Base-by-base conservation (phyloP, 495 filamentous ascomycete species). In the Daldinia concentrica region DNA sequence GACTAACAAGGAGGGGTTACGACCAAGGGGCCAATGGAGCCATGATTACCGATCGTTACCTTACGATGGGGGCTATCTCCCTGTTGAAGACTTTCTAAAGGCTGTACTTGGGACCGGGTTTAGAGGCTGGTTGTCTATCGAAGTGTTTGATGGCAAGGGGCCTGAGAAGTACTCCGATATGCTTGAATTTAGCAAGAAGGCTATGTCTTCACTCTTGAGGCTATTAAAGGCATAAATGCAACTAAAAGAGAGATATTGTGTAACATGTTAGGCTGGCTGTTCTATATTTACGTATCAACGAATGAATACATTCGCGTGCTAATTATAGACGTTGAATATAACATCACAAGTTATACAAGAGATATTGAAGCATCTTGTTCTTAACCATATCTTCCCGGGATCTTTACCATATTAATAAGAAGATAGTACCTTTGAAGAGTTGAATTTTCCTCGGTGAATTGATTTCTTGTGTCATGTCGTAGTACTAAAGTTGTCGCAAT, bases 61-160 rank as follows among this genome's bases (percentile, higher is more conserved):
- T 4, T 92, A 86, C 74, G 85, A 88, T 60, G 90, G 90, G 0
- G 91, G 92, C 0, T 94, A 92, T 78, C 78, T 95, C 45, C 92
- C 91, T 1, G 86, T 93, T 54, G 78, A 88, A 59, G 84, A 87
- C 41, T 86, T 94, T 45, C 80, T 88, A 0, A 82, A 81, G 61
- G 91, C 90, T 9, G 91, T 95, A 15, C 74, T 93, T 39, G 79
- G 74, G 60, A 94, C 92, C 1, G 91, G 92, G 4, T 93, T 91
- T 58, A 79, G 86, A 58, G 89, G 89, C 0, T 93, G 89, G 87
- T 89, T 93, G 50, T 90, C 88, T 2, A 86, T 92, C 64, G 92
- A 95, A 80, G 87, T 93, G 7, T 94, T 94, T 81, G 90, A 95
- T 81, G 82, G 85, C 19, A 85, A 86, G 52, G 87, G 85, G 37